Conservation (phyloP, 148 eudicot genomes). For the Nepenthes gracilis region DNA sequence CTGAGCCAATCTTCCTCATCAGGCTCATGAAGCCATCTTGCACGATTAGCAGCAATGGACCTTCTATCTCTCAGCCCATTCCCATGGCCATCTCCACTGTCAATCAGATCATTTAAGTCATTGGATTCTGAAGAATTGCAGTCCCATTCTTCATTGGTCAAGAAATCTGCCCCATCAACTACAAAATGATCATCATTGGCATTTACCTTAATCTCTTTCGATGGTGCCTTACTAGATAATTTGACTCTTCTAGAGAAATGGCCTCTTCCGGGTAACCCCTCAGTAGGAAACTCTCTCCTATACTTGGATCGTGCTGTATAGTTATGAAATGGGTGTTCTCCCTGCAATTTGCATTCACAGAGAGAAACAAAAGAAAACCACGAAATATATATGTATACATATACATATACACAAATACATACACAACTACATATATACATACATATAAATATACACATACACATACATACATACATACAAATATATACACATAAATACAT, state of each 20-base stretch:
- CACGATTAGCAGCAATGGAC: slow-evolving; percentile 22
- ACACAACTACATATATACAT: background rate
- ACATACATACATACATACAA: too few relatives aligned
- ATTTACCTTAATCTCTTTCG: slow-evolving; percentile 19
- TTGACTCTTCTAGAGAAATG: slow-evolving; percentile 19
- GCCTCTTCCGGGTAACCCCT: slow-evolving; percentile 11
- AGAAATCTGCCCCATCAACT: slow-evolving; percentile 16
- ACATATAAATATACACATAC: background rate
- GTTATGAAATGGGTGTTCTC: slow-evolving; percentile 88
- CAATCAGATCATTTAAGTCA: slow-evolving; percentile 10
- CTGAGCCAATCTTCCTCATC: slow-evolving; percentile 66
- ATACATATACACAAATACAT: background rate
- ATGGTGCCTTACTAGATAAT: slow-evolving; percentile 11
- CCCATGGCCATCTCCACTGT: slow-evolving; percentile 16
- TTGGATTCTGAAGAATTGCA: slow-evolving; percentile 9
- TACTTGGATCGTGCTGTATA: slow-evolving; percentile 73
- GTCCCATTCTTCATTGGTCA: slow-evolving; percentile 20
- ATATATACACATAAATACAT: too few relatives aligned
- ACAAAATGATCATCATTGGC: slow-evolving; percentile 25
- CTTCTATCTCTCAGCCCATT: slow-evolving; percentile 14
- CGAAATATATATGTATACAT: slow-evolving; percentile 1
- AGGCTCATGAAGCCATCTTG: slow-evolving; percentile 79
- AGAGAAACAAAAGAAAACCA: background rate
- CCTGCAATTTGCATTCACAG: slow-evolving; percentile 34
- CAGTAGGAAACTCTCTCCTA: slow-evolving; percentile 26